Evolutionary conservation across 2,329 filamentous ascomycete species (phyloP).

Genomic region (Cryphonectria japonica): DNA sequence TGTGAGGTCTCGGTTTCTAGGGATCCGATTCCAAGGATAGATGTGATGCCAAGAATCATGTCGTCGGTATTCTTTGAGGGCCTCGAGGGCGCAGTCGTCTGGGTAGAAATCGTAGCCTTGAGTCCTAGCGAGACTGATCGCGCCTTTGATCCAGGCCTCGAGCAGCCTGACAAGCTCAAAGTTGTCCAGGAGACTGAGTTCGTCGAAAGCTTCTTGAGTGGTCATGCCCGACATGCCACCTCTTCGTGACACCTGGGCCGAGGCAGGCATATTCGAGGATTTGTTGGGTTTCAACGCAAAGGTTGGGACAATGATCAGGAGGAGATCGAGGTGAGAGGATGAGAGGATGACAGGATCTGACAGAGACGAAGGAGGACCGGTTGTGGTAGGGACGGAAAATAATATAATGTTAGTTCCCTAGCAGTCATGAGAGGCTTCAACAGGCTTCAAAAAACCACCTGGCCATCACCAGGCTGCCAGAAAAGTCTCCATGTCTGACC

Average conservation of each 20-base stretch:
- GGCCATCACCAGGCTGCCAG: neutral
- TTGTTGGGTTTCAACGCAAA: neutral
- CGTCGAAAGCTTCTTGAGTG: neutral
- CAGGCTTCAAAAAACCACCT: neutral
- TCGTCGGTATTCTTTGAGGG: conserved; percentile 51
- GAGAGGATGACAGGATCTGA: neutral
- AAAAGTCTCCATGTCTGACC: neutral
- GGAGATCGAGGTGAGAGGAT: neutral
- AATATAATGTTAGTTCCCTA: neutral
- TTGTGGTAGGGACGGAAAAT: neutral
- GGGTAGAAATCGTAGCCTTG: conserved; percentile 48
- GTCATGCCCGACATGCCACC: neutral
- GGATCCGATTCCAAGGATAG: neutral
- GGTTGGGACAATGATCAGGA: neutral
- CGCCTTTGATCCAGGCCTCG: conserved; percentile 6
- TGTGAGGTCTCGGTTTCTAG: neutral
- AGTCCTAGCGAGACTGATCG: neutral
- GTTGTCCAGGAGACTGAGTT: neutral
- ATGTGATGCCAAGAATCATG: neutral
- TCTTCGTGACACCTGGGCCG: neutral
- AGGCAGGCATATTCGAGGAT: neutral
- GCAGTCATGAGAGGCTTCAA: neutral
- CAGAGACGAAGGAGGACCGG: neutral
- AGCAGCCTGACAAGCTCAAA: neutral
- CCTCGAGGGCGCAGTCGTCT: conserved; percentile 50